Evolutionary conservation across 192 early-diverging fungal species (phyloP).

Genomic region (Lunasporangiospora selenospora): DNA sequence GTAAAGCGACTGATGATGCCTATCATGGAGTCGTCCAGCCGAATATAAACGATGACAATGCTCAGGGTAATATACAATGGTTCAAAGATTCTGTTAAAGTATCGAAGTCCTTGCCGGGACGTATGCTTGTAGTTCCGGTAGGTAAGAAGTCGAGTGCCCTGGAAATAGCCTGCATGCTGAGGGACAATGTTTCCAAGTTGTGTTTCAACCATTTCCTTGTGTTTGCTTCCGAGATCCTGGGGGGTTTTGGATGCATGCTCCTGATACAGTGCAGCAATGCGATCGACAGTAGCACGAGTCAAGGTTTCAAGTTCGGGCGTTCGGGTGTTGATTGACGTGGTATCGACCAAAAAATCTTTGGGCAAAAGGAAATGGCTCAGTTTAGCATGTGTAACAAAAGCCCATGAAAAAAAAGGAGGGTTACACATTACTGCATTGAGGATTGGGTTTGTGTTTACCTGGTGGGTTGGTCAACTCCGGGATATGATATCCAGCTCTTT

Average conservation of each 20-base stretch:
- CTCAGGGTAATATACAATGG: neutral
- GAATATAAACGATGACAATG: neutral
- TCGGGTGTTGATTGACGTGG: slow-evolving; percentile 10
- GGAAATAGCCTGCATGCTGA: neutral
- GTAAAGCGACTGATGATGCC: neutral
- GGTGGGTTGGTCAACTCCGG: slow-evolving; percentile 8
- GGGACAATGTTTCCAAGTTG: neutral
- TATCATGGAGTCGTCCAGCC: neutral
- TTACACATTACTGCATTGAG: too few species aligned
- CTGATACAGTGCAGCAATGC: neutral
- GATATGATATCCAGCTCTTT: slow-evolving; percentile 1
- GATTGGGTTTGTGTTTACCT: too few species aligned
- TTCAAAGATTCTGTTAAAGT: slow-evolving; percentile 9
- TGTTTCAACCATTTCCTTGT: neutral
- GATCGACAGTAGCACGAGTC: neutral
- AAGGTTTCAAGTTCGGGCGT: neutral
- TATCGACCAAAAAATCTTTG: slow-evolving; percentile 25
- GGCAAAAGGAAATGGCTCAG: neutral
- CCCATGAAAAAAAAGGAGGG: too few species aligned
- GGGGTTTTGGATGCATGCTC: neutral
- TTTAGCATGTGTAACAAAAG: too few species aligned
- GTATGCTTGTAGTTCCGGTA: slow-evolving; percentile 1
- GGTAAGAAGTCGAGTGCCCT: neutral
- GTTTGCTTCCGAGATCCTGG: neutral
- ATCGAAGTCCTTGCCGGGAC: neutral